Evolutionary conservation across 768 basidiomycete genomes (phyloP).

Genomic region (Pisolithus microcarpus): DNA sequence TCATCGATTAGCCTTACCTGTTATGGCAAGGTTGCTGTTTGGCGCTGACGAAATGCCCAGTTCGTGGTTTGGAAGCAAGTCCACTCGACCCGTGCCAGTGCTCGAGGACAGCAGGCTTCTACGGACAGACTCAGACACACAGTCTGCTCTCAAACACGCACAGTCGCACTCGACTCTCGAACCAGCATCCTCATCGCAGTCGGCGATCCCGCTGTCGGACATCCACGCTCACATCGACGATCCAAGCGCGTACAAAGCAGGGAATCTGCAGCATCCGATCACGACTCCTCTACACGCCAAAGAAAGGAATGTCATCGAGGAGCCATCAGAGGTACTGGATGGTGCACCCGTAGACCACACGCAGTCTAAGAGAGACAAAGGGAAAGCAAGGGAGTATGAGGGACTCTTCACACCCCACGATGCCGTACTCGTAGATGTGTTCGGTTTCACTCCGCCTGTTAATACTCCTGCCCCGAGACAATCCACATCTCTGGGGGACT

Average conservation of each 20-base stretch:
- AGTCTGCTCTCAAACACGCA: neutral
- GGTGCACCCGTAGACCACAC: neutral
- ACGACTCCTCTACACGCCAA: neutral
- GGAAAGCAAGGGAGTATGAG: neutral
- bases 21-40: neutral
- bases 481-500: conserved; percentile 13
- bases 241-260: conserved; percentile 16
- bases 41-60: conserved; percentile 16
- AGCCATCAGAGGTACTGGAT: neutral
- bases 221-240: conserved; percentile 20
- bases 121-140: conserved; percentile 4
- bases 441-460: conserved; percentile 10
- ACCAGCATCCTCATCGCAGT: conserved; percentile 11
- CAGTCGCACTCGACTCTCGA: conserved; percentile 10
- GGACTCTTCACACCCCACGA: conserved; percentile 51
- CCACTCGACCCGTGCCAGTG: conserved; percentile 11
- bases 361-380: neutral
- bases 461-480: neutral
- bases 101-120: neutral
- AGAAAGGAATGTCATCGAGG: neutral
- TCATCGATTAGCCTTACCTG: neutral
- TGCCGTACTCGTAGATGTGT: conserved; percentile 44
- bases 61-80: conserved; percentile 25
- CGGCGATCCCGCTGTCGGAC: conserved; percentile 17
- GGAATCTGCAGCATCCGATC: conserved; percentile 8